Evolutionary conservation across 352 stramenopile genomes (phyloP), one percentile per base, ranked within the genome.

Genomic region (Globisporangium abappressorium): DNA sequence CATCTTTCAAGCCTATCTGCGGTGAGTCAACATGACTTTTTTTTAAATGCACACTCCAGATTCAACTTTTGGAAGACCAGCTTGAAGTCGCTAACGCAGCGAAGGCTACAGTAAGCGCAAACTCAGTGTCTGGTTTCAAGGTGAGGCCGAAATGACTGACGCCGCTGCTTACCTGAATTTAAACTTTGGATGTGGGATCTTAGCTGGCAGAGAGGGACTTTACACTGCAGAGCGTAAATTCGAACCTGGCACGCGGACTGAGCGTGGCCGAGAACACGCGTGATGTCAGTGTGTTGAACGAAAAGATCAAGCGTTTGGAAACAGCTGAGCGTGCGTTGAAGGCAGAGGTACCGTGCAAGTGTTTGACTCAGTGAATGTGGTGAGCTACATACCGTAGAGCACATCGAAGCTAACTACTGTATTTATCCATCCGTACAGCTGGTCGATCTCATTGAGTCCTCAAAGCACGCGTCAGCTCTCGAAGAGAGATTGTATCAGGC

Each of bases 161-260:
- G 9, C 81, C 78, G 51, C 77, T 90, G 66, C 58, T 86, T 51
- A 24, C 11, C 43, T 57, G 74, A 87, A 82, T 85, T 82, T 26
- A 84, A 90, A 71, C 76, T 94, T 59, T 75, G 82, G 58, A 74
- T 92, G 57, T 66, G 92, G 36, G 91, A 69, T 74, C 74, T 22
- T 78, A 90, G 60, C 62, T 94, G n/a, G 78, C 75, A 49, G 73
- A 93, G 34, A 88, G 93, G 57, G 85, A 75, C 18, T 65, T 87
- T 26, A 64, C 85, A 24, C 76, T 85, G 34, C 70, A 89, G 18
- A 72, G 81, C 12, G 73, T 70, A 12, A 73, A 75, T 54, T 75
- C 76, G 9, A 84, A 63, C 11, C 71, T 90, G 38, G 63, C 77
- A 61, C 75, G 85, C 47, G 84, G 81, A 0, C 71, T 77, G 49